Conservation (phyloP, 768 basidiomycete genomes). For the Kwoniella heveanensis region DNA sequence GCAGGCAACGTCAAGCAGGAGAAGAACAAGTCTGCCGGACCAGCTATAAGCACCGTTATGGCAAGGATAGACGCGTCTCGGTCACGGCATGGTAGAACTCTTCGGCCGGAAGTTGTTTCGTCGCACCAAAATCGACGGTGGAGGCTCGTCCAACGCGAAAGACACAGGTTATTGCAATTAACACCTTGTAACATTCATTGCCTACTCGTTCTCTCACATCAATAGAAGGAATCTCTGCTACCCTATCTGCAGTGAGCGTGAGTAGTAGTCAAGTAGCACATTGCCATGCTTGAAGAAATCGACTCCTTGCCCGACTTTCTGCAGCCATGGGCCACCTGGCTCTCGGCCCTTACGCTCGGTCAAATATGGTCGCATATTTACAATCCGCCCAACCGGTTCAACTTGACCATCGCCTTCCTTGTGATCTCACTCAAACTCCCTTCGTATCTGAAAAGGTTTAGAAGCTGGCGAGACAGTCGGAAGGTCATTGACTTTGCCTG, state of each 20-base stretch:
- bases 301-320: constrained; percentile 3
- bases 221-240: too few species aligned
- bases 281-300: constrained; percentile 15
- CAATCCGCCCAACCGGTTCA: constrained; percentile 56
- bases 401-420: constrained; percentile 62
- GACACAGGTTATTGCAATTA: too few species aligned
- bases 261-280: too few species aligned
- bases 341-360: constrained; percentile 34
- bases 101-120: neutral
- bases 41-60: too few species aligned
- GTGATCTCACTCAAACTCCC: constrained; percentile 66
- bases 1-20: too few species aligned
- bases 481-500: constrained; percentile 68
- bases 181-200: too few species aligned
- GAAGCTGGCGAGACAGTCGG: constrained; percentile 72
- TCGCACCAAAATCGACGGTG: neutral
- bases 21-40: too few species aligned
- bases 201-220: too few species aligned
- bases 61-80: neutral
- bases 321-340: constrained; percentile 16
- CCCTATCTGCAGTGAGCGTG: too few species aligned
- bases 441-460: constrained; percentile 71
- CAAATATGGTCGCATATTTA: constrained; percentile 40
- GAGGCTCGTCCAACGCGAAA: neutral
- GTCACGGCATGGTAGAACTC: neutral